Conservation (phyloP, 2,329 filamentous ascomycete species). For the Fonsecaea pugnacius region DNA sequence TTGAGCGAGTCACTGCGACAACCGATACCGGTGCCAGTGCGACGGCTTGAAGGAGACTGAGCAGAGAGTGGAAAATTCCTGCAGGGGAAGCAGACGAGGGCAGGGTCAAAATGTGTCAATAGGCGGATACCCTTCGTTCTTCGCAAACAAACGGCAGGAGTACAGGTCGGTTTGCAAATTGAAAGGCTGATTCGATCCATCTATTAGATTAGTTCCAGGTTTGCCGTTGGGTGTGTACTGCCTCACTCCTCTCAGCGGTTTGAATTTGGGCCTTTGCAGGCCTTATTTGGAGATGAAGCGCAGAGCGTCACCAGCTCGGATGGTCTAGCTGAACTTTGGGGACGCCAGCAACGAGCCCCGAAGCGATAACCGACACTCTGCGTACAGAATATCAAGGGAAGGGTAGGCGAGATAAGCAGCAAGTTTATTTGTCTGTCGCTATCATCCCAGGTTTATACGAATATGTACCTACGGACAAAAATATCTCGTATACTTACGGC, state of each 20-base stretch:
- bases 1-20: conserved; percentile 60
- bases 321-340: neutral
- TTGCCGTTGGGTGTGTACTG: neutral
- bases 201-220: neutral
- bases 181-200: neutral
- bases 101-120: conserved; percentile 22
- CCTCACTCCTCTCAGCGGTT: neutral
- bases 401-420: neutral
- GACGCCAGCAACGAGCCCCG: neutral
- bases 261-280: neutral
- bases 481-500: neutral
- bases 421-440: neutral
- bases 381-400: neutral
- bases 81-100: neutral
- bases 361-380: neutral
- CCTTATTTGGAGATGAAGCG: neutral
- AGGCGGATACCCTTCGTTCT: conserved; percentile 18
- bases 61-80: neutral
- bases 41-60: conserved; percentile 25
- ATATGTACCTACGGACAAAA: neutral
- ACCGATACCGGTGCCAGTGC: conserved; percentile 34
- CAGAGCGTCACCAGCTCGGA: neutral
- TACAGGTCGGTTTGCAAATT: conserved; percentile 12
- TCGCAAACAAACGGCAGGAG: conserved; percentile 12
- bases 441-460: neutral